Evolutionary conservation across 164 flowering plant species (phyloP), one percentile per base, ranked within the genome.

Genomic region (Nymphaea thermarum): DNA sequence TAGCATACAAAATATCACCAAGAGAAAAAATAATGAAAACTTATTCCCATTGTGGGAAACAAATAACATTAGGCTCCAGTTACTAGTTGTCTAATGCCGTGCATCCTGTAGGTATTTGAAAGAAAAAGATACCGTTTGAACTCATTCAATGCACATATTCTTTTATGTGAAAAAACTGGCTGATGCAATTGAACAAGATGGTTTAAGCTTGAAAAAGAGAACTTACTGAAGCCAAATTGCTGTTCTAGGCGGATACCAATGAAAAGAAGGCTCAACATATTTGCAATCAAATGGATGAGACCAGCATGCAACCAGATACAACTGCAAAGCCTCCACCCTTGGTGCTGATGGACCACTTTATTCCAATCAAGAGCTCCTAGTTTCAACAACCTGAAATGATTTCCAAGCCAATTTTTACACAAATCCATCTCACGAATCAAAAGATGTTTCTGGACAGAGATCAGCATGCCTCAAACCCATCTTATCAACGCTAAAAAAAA

Each of bases 301-400:
- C 96, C 98, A 15, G 90, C 94, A 68, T 92, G 98, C 71, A 92
- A 72, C 98, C 98, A 92, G 18, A 87, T 82, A 71, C 87, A 84
- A 18, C 85, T 75, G 66, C 90, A 15, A 62, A 92, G 90, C 67
- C 96, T 86, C 98, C 98, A 92, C 70, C 80, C 85, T 80, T 92
- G 90, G 78, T 86, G 83, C 41, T 71, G 42, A 44, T 81, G 69
- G 53, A 90, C 90, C 51, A 87, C 79, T 61, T 78, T 81, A 6
- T 55, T 43, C 88, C 88, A 80, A 5, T 78, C 77, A 43, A 90
- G 80, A 51, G 83, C 98, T 55, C 96, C 96, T 79, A 92, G 43
- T 74, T 83, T 88, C 81, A 77, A 71, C 75, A 92, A 80, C 60
- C 98, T 92, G 71, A 71, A 68, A 65, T 55, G 44, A 45, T 45